Evolutionary conservation across 176 grass and related monocot genomes (phyloP).

Genomic region (Oryza coarctata): DNA sequence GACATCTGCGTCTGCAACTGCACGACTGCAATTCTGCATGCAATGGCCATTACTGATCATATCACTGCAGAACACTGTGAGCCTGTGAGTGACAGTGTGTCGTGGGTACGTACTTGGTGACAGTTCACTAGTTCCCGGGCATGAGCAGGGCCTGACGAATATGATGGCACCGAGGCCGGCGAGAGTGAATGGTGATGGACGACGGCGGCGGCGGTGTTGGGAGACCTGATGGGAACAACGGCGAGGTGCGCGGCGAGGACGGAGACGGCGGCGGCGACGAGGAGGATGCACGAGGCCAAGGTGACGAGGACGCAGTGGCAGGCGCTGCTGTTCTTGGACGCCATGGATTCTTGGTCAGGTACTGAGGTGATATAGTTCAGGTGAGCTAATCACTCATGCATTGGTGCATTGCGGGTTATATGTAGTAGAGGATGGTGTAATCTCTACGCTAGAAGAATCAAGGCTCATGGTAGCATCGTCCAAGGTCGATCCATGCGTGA

Average conservation of each 20-base stretch:
- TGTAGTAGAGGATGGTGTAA: not conserved
- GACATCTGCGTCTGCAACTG: not conserved
- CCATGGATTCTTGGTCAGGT: not conserved
- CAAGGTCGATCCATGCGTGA: not conserved
- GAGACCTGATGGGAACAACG: not conserved
- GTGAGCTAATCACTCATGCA: not conserved
- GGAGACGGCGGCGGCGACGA: not conserved
- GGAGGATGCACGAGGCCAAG: constrained; percentile 11
- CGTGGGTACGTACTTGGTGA: not conserved
- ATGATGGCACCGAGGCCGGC: not conserved
- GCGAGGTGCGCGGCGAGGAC: constrained; percentile 6
- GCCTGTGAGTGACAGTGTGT: not conserved
- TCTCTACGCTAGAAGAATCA: not conserved
- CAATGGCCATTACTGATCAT: no score
- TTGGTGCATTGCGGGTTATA: not conserved
- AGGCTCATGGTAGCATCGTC: not conserved
- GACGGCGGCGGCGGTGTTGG: not conserved
- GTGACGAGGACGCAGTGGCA: constrained; percentile 2
- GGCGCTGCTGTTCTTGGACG: not conserved
- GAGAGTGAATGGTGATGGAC: not conserved
- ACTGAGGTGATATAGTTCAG: not conserved
- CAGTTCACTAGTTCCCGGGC: not conserved
- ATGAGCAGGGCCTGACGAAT: not conserved
- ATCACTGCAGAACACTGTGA: not conserved
- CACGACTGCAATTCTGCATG: not conserved